Evolutionary conservation across 148 eudicot species (phyloP).

Genomic region (Tetragonia tetragonoides): DNA sequence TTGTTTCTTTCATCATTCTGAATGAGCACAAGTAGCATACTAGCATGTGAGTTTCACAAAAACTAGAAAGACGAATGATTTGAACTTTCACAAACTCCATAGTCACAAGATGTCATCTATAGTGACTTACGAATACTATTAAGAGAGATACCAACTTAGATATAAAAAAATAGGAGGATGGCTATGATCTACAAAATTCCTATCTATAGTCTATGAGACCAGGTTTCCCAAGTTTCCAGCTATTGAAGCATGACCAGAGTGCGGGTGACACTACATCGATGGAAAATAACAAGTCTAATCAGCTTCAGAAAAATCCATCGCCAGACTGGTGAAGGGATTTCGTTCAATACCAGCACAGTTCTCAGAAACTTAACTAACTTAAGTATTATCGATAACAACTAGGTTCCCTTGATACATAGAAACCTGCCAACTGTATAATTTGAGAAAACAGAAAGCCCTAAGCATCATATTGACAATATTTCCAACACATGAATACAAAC

Average conservation of each 20-base stretch:
- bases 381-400: too few species aligned
- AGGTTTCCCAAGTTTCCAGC: too few species aligned
- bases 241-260: too few species aligned
- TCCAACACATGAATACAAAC: background rate
- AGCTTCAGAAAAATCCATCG: too few species aligned
- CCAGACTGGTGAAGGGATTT: too few species aligned
- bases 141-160: background rate
- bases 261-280: too few species aligned
- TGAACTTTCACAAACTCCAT: background rate
- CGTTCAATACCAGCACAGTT: too few species aligned
- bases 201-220: too few species aligned
- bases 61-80: background rate
- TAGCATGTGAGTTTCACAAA: background rate
- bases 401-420: background rate
- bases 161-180: background rate
- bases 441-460: background rate
- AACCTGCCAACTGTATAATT: background rate
- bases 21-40: constrained; percentile 5
- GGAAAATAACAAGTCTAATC: too few species aligned
- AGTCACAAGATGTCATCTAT: background rate
- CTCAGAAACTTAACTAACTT: too few species aligned
- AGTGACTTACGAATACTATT: too few species aligned
- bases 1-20: constrained; percentile 63
- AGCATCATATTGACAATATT: background rate
- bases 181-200: background rate